These are phyloP conservation scores for Curvularia eragrostidis DNA, from an alignment of 2,329 filamentous ascomycete species.

Conservation along the genomic window DNA sequence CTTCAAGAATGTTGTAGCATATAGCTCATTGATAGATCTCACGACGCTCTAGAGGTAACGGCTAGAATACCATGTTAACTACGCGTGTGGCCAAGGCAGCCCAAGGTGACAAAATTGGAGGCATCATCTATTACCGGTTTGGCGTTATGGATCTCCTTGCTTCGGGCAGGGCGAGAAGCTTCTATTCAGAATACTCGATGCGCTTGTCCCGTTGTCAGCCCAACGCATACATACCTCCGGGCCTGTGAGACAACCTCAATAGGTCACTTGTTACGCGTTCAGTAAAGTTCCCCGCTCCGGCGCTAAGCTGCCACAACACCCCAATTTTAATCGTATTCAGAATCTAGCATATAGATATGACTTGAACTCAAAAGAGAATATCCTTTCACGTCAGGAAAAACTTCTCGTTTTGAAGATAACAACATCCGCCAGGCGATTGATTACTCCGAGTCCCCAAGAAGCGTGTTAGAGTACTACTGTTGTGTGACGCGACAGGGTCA, in stretches of 20 bases:
- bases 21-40: background rate
- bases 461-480: background rate
- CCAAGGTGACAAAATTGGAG: background rate
- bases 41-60: too few relatives aligned
- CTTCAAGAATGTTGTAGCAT: too few relatives aligned
- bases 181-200: background rate
- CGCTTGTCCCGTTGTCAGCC: background rate
- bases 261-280: background rate
- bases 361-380: background rate
- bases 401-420: background rate
- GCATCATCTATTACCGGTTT: background rate
- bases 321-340: background rate
- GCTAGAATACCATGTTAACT: background rate
- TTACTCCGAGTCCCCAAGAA: background rate
- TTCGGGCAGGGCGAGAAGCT: background rate
- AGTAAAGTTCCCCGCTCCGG: background rate
- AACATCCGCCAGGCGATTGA: background rate
- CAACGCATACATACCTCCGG: background rate
- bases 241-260: background rate
- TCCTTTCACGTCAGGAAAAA: background rate
- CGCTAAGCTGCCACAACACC: background rate
- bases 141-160: background rate
- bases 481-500: background rate
- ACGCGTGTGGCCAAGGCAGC: background rate
- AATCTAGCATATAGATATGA: background rate